Conservation (phyloP, 495 filamentous ascomycete genomes). For the Friedmanniomyces simplex region DNA sequence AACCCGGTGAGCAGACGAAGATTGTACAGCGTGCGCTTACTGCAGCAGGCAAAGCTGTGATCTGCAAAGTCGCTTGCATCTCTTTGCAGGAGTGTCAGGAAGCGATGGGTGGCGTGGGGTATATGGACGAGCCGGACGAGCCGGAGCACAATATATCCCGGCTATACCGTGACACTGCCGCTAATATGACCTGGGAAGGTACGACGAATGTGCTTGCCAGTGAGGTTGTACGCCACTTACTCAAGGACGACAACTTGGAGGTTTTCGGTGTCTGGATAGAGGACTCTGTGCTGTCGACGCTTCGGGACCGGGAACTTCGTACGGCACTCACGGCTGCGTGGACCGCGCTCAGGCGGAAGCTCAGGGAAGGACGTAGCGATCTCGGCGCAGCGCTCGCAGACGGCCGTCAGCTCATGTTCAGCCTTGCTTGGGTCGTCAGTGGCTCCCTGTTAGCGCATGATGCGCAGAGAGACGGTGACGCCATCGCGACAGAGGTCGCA, state of each 20-base stretch:
- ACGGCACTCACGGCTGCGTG: neutral
- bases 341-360: neutral
- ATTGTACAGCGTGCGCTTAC: conserved; percentile 53
- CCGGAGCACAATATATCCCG: conserved; percentile 54
- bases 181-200: conserved; percentile 65
- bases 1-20: conserved; percentile 9
- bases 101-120: conserved; percentile 65
- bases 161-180: conserved; percentile 53
- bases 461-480: conserved; percentile 8
- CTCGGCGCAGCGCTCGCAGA: conserved; percentile 3
- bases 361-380: neutral
- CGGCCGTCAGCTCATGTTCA: conserved; percentile 17
- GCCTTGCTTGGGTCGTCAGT: conserved; percentile 14
- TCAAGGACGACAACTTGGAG: conserved; percentile 1
- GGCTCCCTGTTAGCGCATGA: conserved; percentile 11
- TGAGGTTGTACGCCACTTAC: conserved; percentile 42
- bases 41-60: conserved; percentile 54
- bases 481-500: conserved; percentile 3
- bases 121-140: conserved; percentile 52
- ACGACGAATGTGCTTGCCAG: conserved; percentile 60
- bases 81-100: conserved; percentile 58
- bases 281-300: neutral
- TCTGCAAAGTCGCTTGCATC: conserved; percentile 43
- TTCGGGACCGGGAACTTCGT: neutral
- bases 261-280: conserved; percentile 12